A percentile compares a stretch with the other conserved stretches of the same genome.
phyloP scores from a whole-genome alignment of 139 green algal genomes.

The Chlorella sp. region DNA sequence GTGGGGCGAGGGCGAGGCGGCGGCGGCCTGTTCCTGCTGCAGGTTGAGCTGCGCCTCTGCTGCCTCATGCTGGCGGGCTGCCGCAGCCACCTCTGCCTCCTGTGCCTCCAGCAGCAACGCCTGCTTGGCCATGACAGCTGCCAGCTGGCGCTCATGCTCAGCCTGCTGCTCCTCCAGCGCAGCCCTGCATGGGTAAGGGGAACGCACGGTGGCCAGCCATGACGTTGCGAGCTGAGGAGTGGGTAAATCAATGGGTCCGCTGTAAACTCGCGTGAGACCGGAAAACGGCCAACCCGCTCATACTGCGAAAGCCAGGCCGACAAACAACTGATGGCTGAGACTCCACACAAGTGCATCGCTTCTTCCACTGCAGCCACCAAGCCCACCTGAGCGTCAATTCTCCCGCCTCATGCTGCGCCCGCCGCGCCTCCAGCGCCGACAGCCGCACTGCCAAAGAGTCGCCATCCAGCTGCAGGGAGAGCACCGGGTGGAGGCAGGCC shows the following conservation, averaged over 20 bases:
- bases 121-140: slow-evolving; percentile 6
- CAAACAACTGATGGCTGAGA: too few relatives aligned
- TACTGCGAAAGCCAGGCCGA: too few relatives aligned
- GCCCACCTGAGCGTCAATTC: slow-evolving; percentile 16
- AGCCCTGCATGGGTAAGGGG: slow-evolving; percentile 3
- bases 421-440: slow-evolving; percentile 15
- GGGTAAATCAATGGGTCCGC: too few relatives aligned
- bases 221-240: not conserved
- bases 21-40: not conserved
- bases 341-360: not conserved
- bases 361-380: not conserved
- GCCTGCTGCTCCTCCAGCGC: slow-evolving; percentile 4
- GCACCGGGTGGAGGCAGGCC: not conserved
- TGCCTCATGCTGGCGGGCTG: slow-evolving; percentile 3
- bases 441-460: slow-evolving; percentile 9
- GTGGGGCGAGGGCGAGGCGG: not conserved
- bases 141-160: slow-evolving; percentile 30
- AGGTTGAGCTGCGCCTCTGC: not conserved
- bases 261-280: too few relatives aligned
- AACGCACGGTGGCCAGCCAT: not conserved
- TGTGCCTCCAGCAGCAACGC: not conserved
- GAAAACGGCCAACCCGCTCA: too few relatives aligned
- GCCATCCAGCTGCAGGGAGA: not conserved
- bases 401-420: slow-evolving; percentile 10
- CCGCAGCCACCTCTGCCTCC: slow-evolving; percentile 1